phyloP scores from a whole-genome alignment of 371 early-diverging fungal species.

The Rhizomucor miehei region DNA sequence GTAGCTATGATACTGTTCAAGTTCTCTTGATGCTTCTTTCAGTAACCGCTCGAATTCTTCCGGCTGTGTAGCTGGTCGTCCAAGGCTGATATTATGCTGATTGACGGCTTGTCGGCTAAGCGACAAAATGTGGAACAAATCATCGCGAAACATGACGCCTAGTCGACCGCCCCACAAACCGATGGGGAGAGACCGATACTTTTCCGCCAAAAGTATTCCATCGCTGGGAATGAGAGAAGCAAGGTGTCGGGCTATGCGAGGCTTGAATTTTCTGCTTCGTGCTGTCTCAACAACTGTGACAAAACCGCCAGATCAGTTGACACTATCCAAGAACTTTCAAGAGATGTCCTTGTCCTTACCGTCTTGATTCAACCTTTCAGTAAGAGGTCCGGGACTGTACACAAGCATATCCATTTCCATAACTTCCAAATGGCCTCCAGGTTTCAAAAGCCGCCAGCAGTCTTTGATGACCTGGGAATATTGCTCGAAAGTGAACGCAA shows the following conservation, averaged over 20 bases:
- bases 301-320: no score
- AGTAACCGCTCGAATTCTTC: slow-evolving; percentile 6
- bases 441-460: slow-evolving; percentile 28
- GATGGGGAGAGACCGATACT: slow-evolving; percentile 28
- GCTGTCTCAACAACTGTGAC: slow-evolving; percentile 26
- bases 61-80: neutral
- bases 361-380: slow-evolving; percentile 24
- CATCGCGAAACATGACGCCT: slow-evolving; percentile 24
- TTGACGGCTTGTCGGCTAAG: slow-evolving; percentile 14
- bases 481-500: slow-evolving; percentile 24
- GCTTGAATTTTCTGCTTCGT: slow-evolving; percentile 18
- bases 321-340: slow-evolving; percentile 1
- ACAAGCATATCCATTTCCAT: slow-evolving; percentile 32
- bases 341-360: slow-evolving; percentile 15
- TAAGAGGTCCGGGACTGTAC: slow-evolving; percentile 30
- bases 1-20: slow-evolving; percentile 29
- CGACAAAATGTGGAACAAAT: slow-evolving; percentile 15
- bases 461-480: slow-evolving; percentile 19
- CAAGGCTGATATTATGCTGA: slow-evolving; percentile 8
- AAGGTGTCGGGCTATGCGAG: slow-evolving; percentile 22
- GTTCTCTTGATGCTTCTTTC: slow-evolving; percentile 11
- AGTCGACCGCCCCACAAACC: slow-evolving; percentile 33
- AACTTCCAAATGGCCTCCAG: slow-evolving; percentile 24
- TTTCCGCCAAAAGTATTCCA: slow-evolving; percentile 15
- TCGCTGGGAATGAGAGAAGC: slow-evolving; percentile 16